phyloP scores from a whole-genome alignment of 2,329 filamentous ascomycete genomes.

The Fusarium phyllophilum region DNA sequence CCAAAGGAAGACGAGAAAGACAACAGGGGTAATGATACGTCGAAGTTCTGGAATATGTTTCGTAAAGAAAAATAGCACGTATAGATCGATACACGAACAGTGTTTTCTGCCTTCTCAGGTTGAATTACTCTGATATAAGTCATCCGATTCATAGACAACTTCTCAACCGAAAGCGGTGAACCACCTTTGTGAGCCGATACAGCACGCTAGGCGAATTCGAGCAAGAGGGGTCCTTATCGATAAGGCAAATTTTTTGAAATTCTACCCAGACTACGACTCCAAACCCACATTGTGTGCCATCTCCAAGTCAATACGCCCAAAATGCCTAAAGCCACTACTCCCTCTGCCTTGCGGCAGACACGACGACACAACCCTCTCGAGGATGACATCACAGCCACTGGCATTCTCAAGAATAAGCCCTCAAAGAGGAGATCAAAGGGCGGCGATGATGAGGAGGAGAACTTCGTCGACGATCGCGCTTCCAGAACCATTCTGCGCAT shows the following conservation, averaged over 20 bases:
- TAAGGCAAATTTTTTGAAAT: slow-evolving; percentile 53
- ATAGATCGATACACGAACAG: neutral
- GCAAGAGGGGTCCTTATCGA: slow-evolving; percentile 54
- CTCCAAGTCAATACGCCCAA: slow-evolving; percentile 41
- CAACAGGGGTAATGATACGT: no score
- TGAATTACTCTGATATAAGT: neutral
- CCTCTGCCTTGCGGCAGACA: slow-evolving; percentile 65
- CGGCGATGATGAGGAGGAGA: slow-evolving; percentile 69
- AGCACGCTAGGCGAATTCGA: slow-evolving; percentile 42
- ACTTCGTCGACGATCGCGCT: slow-evolving; percentile 87
- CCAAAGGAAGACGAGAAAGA: neutral
- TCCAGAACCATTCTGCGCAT: slow-evolving; percentile 90
- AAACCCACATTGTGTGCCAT: slow-evolving; percentile 43
- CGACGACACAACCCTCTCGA: slow-evolving; percentile 91
- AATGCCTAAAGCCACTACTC: slow-evolving; percentile 84
- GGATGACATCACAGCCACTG: slow-evolving; percentile 81
- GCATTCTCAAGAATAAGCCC: slow-evolving; percentile 77
- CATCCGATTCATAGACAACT: neutral
- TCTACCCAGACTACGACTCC: slow-evolving; percentile 37
- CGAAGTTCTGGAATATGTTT: neutral
- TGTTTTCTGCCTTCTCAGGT: neutral
- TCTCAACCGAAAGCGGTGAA: slow-evolving; percentile 47
- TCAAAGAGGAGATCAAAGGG: slow-evolving; percentile 76
- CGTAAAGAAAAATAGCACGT: neutral
- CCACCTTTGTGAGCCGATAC: slow-evolving; percentile 4